Base-by-base conservation (phyloP, 805 yeast species). In the Wickerhamiella lipophila region DNA sequence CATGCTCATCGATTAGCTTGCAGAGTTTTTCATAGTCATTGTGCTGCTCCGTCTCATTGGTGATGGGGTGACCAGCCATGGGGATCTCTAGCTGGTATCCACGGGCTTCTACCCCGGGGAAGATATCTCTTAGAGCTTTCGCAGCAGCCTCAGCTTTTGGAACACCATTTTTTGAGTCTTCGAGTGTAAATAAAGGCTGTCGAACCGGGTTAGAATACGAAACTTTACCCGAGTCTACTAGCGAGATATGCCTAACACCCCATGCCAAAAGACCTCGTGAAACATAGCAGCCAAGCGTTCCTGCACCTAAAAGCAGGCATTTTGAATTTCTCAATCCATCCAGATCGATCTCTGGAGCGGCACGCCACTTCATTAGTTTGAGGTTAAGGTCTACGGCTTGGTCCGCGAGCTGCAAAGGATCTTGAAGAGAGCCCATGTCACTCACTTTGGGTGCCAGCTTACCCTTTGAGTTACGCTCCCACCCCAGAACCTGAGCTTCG, bases 141-240 rank as follows among this genome's bases (percentile, higher is more conserved):
- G 95, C 92, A 0, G 97, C 97, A 6, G 78, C 68, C 27, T 62
- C 62, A 0, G 97, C 95, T 60, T 92, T 92, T 35, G 70, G 70
- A 0, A 95, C 95, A 13, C 83, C 86, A 50, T 75, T 69, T 22
- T 78, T 70, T 59, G 92, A 82, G 65, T 92, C 96, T n/a, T 74
- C 73, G 64, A 84, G 89, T 18, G 71, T 73, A 64, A 78, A 92
- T 19, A 92, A 64, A 0, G 97, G 89, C 58, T 92, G 99, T 46
- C 99, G 71, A 0, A 92, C 98, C 0, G 98, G 98, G 58, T 92
- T 92, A 8, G 95, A 84, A 64, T 79, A 86, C 3, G 96, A 86
- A 0, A 94, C 86, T 21, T 74, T 69, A 2, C 96, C 94, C 62
- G 77, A 85, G 63, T 92, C 99, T 2, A 92, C 89, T 64, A 92